Conservation (phyloP, 179 eudicot species). For the Beta macrorhiza region DNA sequence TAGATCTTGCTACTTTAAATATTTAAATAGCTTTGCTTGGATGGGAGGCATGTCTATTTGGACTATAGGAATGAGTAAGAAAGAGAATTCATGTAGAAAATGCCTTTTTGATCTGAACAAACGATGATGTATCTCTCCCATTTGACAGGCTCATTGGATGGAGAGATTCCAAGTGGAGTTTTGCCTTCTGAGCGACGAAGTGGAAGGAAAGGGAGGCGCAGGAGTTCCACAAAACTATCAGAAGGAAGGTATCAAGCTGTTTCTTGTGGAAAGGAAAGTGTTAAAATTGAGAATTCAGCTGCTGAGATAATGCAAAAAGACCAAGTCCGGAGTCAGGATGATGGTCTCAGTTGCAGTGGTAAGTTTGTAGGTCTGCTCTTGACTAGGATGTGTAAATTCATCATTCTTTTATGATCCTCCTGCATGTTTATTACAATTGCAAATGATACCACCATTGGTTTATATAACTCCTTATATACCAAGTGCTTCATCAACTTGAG, state of each 20-base stretch:
- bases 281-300: conserved; percentile 33
- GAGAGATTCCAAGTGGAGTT: conserved; percentile 39
- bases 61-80: not conserved
- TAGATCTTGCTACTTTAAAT: not conserved
- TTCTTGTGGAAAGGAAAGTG: conserved; percentile 48
- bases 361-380: conserved; percentile 13
- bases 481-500: not conserved
- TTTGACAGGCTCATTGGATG: conserved; percentile 47
- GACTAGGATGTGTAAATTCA: not conserved
- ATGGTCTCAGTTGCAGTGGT: conserved; percentile 43
- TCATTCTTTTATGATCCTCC: not conserved
- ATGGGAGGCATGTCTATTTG: not conserved
- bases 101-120: conserved; percentile 3
- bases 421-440: not conserved
- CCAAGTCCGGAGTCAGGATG: conserved; percentile 31
- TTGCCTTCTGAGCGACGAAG: conserved; percentile 43
- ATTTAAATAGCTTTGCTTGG: not conserved
- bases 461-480: not conserved
- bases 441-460: not conserved
- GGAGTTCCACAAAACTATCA: conserved; percentile 45
- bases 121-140: not conserved
- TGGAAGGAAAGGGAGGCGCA: conserved; percentile 67
- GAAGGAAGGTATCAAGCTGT: conserved; percentile 43
- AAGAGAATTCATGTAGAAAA: not conserved
- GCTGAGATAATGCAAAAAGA: conserved; percentile 22